phyloP scores from a whole-genome alignment of 1,284 basidiomycete genomes.

The Tremellales sp. region DNA sequence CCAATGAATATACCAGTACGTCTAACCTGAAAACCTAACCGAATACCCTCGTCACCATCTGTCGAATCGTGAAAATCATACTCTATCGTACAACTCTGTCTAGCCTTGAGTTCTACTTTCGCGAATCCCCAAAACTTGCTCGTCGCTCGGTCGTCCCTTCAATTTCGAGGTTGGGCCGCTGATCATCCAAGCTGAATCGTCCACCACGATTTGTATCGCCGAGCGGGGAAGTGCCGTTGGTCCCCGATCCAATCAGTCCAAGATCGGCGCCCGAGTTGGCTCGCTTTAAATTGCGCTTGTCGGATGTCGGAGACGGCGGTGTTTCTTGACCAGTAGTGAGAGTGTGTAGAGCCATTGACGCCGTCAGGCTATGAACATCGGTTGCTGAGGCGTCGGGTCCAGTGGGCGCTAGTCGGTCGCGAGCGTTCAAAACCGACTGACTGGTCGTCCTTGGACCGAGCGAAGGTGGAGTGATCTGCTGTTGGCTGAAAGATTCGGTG shows the following conservation, averaged over 20 bases:
- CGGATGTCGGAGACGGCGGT: not conserved
- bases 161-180: conserved; percentile 10
- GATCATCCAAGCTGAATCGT: conserved; percentile 25
- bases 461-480: not conserved
- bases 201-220: too few species aligned
- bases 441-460: not conserved
- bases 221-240: too few species aligned
- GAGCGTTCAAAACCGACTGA: conserved; percentile 18
- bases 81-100: not conserved
- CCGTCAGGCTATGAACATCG: not conserved
- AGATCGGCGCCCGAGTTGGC: too few species aligned
- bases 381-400: conserved; percentile 1
- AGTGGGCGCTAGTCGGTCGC: conserved; percentile 26
- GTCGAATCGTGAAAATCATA: too few species aligned
- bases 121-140: conserved; percentile 35
- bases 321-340: not conserved
- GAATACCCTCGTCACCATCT: too few species aligned
- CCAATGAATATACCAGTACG: not conserved
- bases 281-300: too few species aligned
- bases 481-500: conserved; percentile 1
- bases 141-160: conserved; percentile 26
- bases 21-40: not conserved
- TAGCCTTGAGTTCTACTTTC: not conserved
- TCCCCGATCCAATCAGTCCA: too few species aligned
- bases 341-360: not conserved